A percentile compares a stretch with the other conserved stretches of the same genome.
phyloP scores from a whole-genome alignment of 2,329 filamentous ascomycete genomes.

The Neonectria ditissima region DNA sequence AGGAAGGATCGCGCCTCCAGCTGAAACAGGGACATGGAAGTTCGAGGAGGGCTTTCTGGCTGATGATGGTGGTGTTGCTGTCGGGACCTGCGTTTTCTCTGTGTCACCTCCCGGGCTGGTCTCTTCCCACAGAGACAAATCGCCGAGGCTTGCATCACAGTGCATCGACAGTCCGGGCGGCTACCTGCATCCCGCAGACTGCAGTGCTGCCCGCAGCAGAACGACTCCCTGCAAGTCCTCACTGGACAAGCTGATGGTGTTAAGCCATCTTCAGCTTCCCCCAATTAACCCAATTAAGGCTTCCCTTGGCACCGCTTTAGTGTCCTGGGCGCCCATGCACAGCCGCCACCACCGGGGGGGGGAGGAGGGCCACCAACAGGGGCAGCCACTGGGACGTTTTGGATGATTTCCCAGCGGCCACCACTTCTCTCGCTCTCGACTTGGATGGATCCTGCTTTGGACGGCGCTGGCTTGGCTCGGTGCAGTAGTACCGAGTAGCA shows the following conservation, averaged over 20 bases:
- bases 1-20: slow-evolving; percentile 17
- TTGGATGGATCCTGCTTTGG: background rate
- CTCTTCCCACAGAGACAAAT: background rate
- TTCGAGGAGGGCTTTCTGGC: no score
- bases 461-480: background rate
- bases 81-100: no score
- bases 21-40: slow-evolving; percentile 22
- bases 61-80: no score
- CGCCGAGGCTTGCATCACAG: background rate
- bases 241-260: no score
- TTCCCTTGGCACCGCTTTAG: slow-evolving; percentile 29
- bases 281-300: slow-evolving; percentile 26
- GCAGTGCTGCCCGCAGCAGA: background rate
- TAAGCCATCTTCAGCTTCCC: slow-evolving; percentile 20
- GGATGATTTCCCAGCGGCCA: background rate
- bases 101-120: no score
- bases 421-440: background rate
- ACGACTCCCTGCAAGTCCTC: background rate
- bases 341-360: slow-evolving; percentile 31
- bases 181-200: background rate
- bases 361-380: slow-evolving; percentile 24
- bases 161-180: background rate
- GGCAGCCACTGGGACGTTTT: no score
- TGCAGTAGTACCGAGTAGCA: background rate
- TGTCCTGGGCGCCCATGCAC: slow-evolving; percentile 14